Conservation (phyloP, 1,139 yeast genomes). For the Sugiyamaella japonica region DNA sequence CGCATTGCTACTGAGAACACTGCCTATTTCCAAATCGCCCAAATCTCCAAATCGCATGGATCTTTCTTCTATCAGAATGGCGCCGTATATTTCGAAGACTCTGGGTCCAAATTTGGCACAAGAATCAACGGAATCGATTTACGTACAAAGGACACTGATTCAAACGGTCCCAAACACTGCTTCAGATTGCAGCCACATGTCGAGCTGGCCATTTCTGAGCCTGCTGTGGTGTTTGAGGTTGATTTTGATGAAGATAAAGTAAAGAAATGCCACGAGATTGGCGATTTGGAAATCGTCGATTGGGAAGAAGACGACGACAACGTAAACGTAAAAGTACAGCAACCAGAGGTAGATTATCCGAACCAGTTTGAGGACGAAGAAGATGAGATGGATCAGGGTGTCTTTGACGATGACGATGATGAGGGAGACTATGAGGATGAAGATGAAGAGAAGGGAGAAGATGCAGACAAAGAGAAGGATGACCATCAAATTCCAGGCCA, state of each 20-base stretch:
- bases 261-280: conserved; percentile 22
- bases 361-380: neutral
- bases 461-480: neutral
- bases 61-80: conserved; percentile 19
- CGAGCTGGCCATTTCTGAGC: neutral
- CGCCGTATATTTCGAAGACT: conserved; percentile 23
- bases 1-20: conserved; percentile 19
- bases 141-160: neutral
- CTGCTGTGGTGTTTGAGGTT: neutral
- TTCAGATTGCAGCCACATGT: neutral
- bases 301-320: conserved; percentile 18
- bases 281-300: neutral
- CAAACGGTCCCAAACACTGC: neutral
- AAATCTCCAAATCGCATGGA: conserved; percentile 31
- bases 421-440: conserved; percentile 7
- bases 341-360: neutral
- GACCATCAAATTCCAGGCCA: neutral
- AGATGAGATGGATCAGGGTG: neutral
- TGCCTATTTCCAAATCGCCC: conserved; percentile 24
- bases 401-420: conserved; percentile 2
- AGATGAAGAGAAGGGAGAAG: conserved; percentile 1
- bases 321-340: conserved; percentile 1
- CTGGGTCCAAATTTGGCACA: conserved; percentile 28
- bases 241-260: conserved; percentile 13
- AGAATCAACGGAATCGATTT: conserved; percentile 2